Conservation (phyloP, 164 flowering plant genomes). For the Dillenia suffruticosa region DNA sequence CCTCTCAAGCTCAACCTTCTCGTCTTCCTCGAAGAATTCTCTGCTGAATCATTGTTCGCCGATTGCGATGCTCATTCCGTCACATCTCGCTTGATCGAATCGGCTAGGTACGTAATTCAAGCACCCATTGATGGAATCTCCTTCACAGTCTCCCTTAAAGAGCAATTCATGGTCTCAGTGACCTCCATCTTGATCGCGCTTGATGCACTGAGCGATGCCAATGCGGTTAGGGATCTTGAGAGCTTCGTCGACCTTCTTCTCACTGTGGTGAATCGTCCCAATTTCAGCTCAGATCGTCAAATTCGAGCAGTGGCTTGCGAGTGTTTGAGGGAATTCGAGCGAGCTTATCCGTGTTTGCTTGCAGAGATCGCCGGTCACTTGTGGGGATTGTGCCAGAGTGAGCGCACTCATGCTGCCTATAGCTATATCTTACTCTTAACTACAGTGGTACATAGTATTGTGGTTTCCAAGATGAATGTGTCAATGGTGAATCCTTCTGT, state of each 20-base stretch:
- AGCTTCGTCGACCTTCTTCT: constrained; percentile 57
- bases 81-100: constrained; percentile 44
- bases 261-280: constrained; percentile 70
- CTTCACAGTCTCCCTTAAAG: constrained; percentile 46
- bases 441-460: constrained; percentile 44
- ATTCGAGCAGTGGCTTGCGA: constrained; percentile 74
- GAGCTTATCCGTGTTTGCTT: constrained; percentile 60
- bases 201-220: constrained; percentile 5
- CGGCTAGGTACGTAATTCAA: constrained; percentile 52
- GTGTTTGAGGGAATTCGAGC: constrained; percentile 84
- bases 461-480: constrained; percentile 24
- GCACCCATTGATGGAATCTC: constrained; percentile 48
- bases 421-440: constrained; percentile 65
- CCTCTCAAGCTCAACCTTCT: constrained; percentile 46
- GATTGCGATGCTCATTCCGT: constrained; percentile 8
- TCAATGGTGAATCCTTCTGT: constrained; percentile 49
- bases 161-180: constrained; percentile 57
- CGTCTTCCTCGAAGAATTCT: constrained; percentile 55
- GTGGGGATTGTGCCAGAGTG: constrained; percentile 81
- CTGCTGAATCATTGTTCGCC: constrained; percentile 8
- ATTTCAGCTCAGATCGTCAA: constrained; percentile 79
- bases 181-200: constrained; percentile 52
- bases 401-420: constrained; percentile 88
- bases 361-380: constrained; percentile 60
- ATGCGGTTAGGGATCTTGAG: constrained; percentile 21